Base-by-base conservation (phyloP, 1,284 basidiomycete species). In the Irpex lacteus region DNA sequence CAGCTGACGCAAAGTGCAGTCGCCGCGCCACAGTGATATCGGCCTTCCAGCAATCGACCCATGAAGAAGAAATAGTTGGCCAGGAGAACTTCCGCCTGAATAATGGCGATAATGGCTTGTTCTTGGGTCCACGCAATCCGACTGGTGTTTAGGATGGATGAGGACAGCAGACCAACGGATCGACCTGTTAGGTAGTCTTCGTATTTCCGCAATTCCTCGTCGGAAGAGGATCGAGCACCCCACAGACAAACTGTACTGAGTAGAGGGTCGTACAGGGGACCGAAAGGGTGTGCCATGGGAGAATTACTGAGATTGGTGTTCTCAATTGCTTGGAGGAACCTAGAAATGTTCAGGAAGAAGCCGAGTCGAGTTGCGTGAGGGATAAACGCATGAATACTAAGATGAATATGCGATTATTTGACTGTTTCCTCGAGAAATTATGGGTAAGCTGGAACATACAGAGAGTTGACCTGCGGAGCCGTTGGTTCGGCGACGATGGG, bases 21-120 rank as follows among this genome's bases (percentile, higher is more conserved):
- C 0, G 80, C 80, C 0, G 78, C 76, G 55, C 77, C 77, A 36
- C 77, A 75, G 67, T 82, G 80, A 63, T 80, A 79, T 19, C 74
- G 72, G 5, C 80, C 82, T 68, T 83, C 80, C 0, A 83, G 71
- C 37, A 77, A 71, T 15, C 78, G 74, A 3, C 75, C 77, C 37
- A 75, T 71, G 52, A 74, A 73, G 62, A 80, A 77, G 70, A 80
- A 81, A 67, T 82, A 83, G 61, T 76, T 76, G 0, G 81, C 77
- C 19, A 84, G 71, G 7, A 84, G 75, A 1, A 81, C 73, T 60
- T 87, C 81, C 1, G 86, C 82, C 69, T 88, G 86, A 5, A 88
- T 74, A 4, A 81, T 82, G 66, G 87, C 81, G 9, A 86, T 65
- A 38, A 85, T 75, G 49, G 76, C 78, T 80, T 81, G 59, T 9